Base-by-base conservation (phyloP, 225 moss, liverwort and hornwort genomes). In the Marchantia polymorpha region DNA sequence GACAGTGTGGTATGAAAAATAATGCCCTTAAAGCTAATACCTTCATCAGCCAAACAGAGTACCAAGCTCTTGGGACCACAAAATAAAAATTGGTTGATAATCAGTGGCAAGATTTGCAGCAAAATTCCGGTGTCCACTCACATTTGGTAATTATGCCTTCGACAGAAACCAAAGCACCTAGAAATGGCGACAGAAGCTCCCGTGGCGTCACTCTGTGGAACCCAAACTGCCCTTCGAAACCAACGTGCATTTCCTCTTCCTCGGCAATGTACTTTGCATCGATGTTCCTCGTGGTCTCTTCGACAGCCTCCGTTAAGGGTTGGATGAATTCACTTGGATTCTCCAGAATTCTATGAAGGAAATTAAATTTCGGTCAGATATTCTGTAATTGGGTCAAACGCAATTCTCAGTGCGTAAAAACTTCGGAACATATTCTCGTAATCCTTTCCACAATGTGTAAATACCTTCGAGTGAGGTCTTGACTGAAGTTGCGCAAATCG, bases 131-230 rank as follows among this genome's bases (percentile, higher is more conserved):
- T 46, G 50, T 77, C 39, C 14, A 60, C 86, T 83, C 81, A 92
- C 94, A 94, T 67, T 92, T 94, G 25, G 94, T 94, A 71, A 94
- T 88, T 49, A 94, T 94, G 69, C 94, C 94, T 78, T 94, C 90
- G 39, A 94, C 94, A 48, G 87, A 91, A 49, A 94, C 94, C 89
- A 92, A 78, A 69, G 89, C 87, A 65, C 94, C 89, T 25, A 94
- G 86, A 74, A 94, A 94, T 47, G 94, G 92, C 53, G 94, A 94
- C 52, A 94, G 61, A 49, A 94, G 85, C 79, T 92, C 94, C 50
- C 94, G 83, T 22, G 94, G 94, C 69, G 92, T 91, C 9, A 94
- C 89, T 75, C 83, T 85, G 79, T 92, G 92, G 65, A 92, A 92
- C n/a, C 94, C 94, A 64, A 94, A 94, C 51, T 84, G 87, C 20